Percentiles rank a stretch among this genome's conserved stretches.
These are phyloP conservation scores for Aspergillus nidulans DNA, from an alignment of 495 filamentous ascomycete species.

Conservation along the genomic window DNA sequence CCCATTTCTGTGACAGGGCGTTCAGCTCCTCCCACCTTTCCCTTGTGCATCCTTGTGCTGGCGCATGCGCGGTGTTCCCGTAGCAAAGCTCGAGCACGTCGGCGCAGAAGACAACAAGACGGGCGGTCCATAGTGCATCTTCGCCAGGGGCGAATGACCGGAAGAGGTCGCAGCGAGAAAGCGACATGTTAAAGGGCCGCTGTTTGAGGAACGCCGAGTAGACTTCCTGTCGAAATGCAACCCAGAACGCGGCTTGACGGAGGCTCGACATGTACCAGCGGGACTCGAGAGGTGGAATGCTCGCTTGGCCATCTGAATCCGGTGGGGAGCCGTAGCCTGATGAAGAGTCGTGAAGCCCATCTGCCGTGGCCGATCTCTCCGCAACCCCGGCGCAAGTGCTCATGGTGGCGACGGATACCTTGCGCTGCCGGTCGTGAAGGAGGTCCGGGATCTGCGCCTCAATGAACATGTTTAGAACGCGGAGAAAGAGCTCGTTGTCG, in stretches of 20 bases:
- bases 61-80: constrained; percentile 7
- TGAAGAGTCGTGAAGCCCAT: background rate
- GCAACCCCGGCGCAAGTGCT: too few relatives aligned
- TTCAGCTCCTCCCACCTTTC: constrained; percentile 6
- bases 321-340: background rate
- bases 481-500: constrained; percentile 8
- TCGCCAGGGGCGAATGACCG: constrained; percentile 20
- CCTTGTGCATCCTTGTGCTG: background rate
- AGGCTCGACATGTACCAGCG: constrained; percentile 17
- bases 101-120: constrained; percentile 22
- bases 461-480: background rate
- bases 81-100: constrained; percentile 27
- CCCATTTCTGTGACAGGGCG: constrained; percentile 4
- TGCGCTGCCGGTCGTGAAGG: background rate
- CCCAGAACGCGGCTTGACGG: constrained; percentile 28
- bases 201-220: constrained; percentile 31
- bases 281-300: background rate
- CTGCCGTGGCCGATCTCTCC: background rate
- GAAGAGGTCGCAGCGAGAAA: constrained; percentile 16
- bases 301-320: background rate
- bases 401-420: too few relatives aligned
- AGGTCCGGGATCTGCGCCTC: constrained; percentile 19
- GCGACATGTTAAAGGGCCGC: constrained; percentile 18
- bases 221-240: constrained; percentile 32
- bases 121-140: constrained; percentile 25